Conservation (phyloP, 2,329 filamentous ascomycete genomes). For the Amphichorda felina region DNA sequence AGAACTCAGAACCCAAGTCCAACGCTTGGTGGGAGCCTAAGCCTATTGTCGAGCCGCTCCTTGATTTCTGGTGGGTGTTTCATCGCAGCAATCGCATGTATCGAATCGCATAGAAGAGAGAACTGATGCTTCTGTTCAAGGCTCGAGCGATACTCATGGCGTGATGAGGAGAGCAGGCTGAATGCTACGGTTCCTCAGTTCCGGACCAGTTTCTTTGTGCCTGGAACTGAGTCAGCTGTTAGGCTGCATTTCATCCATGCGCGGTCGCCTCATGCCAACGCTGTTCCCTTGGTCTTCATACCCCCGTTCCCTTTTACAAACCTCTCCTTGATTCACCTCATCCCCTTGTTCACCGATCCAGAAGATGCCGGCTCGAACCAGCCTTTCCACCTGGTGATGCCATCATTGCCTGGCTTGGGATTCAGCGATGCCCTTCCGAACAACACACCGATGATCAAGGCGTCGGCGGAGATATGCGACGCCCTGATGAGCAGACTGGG, state of each 20-base stretch:
- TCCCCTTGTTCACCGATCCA: constrained; percentile 42
- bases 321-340: constrained; percentile 43
- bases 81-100: too few species aligned
- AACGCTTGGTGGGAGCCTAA: constrained; percentile 49
- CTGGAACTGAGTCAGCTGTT: constrained; percentile 26
- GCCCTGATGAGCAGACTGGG: constrained; percentile 47
- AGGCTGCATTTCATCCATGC: constrained; percentile 56
- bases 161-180: constrained; percentile 41
- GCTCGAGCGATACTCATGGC: constrained; percentile 57
- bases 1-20: constrained; percentile 33
- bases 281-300: constrained; percentile 51
- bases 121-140: constrained; percentile 12
- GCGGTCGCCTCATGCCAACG: constrained; percentile 36
- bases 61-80: constrained; percentile 49
- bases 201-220: constrained; percentile 38
- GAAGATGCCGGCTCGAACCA: constrained; percentile 28
- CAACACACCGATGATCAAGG: constrained; percentile 33
- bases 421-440: constrained; percentile 51
- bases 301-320: constrained; percentile 57
- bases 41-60: constrained; percentile 46
- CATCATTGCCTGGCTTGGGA: constrained; percentile 52
- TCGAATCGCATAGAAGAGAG: too few species aligned
- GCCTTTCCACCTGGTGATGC: constrained; percentile 55
- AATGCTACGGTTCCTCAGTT: constrained; percentile 53
- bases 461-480: constrained; percentile 44